These are phyloP conservation scores for Sporobolomyces roseus DNA, from an alignment of 768 basidiomycete species.

Conservation along the genomic window DNA sequence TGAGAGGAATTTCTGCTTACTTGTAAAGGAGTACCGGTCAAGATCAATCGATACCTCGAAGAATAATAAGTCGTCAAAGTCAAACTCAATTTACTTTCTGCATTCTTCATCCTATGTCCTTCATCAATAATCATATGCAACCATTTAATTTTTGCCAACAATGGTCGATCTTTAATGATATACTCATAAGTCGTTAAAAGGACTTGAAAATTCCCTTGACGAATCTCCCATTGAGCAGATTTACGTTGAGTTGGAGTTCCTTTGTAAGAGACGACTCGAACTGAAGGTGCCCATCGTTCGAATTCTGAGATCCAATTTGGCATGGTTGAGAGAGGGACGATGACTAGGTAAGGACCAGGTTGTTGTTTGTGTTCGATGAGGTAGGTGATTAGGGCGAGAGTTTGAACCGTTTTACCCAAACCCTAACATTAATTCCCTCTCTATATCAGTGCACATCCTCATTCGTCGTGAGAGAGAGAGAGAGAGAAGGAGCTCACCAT, in stretches of 20 bases:
- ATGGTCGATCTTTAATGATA: slow-evolving; percentile 46
- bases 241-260: slow-evolving; percentile 79
- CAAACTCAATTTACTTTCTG: slow-evolving; percentile 64
- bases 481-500: slow-evolving; percentile 41
- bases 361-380: slow-evolving; percentile 65
- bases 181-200: slow-evolving; percentile 67
- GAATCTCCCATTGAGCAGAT: slow-evolving; percentile 56
- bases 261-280: slow-evolving; percentile 87
- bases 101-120: slow-evolving; percentile 91
- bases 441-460: too few relatives aligned
- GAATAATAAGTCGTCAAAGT: slow-evolving; percentile 69
- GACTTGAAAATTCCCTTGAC: slow-evolving; percentile 43
- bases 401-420: slow-evolving; percentile 75
- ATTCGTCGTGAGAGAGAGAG: not conserved
- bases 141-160: slow-evolving; percentile 53
- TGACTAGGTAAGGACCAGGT: slow-evolving; percentile 76
- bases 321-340: slow-evolving; percentile 89
- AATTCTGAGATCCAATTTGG: slow-evolving; percentile 47
- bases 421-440: slow-evolving; percentile 31
- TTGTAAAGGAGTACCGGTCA: slow-evolving; percentile 94
- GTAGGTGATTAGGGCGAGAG: slow-evolving; percentile 88
- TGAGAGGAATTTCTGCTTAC: slow-evolving; percentile 53
- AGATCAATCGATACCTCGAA: slow-evolving; percentile 80
- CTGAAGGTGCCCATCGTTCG: slow-evolving; percentile 52
- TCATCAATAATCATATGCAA: slow-evolving; percentile 95